These are phyloP conservation scores for Saccharomycopsis guyanensis DNA, from an alignment of 805 yeast species.

Conservation along the genomic window DNA sequence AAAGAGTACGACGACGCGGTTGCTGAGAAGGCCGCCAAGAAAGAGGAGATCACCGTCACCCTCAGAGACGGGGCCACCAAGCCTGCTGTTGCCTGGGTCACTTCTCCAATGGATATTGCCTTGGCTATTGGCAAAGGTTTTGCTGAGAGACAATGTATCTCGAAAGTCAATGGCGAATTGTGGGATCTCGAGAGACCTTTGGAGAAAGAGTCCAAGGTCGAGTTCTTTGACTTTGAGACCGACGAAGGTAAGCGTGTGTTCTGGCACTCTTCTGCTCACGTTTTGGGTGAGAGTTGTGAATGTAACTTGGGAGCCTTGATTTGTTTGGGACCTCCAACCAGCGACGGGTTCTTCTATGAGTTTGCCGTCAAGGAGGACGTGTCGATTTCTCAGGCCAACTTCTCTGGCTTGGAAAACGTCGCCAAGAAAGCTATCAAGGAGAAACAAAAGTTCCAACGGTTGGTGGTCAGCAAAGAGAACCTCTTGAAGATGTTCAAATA, in stretches of 20 bases:
- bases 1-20: conserved; percentile 66
- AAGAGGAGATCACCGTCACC: conserved; percentile 61
- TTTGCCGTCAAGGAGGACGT: conserved; percentile 74
- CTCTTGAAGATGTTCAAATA: conserved; percentile 87
- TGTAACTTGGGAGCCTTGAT: conserved; percentile 93
- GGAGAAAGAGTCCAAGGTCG: conserved; percentile 60
- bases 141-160: conserved; percentile 80
- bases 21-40: conserved; percentile 50
- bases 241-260: conserved; percentile 94
- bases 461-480: conserved; percentile 87
- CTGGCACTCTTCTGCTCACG: conserved; percentile 99
- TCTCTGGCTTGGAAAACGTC: conserved; percentile 73
- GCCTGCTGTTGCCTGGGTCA: conserved; percentile 80
- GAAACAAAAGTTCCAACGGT: conserved; percentile 90
- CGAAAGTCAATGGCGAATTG: conserved; percentile 81
- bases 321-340: conserved; percentile 93
- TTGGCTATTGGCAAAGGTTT: conserved; percentile 77
- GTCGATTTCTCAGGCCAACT: conserved; percentile 76
- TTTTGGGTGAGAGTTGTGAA: conserved; percentile 96
- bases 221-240: conserved; percentile 83
- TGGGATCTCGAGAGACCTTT: conserved; percentile 97
- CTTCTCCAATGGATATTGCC: conserved; percentile 84
- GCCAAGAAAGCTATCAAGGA: conserved; percentile 89
- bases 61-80: conserved; percentile 79
- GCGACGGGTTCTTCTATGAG: conserved; percentile 96